Evolutionary conservation across 2,329 filamentous ascomycete genomes (phyloP), one percentile per base, ranked within the genome.

Genomic region (Colletotrichum karsti): DNA sequence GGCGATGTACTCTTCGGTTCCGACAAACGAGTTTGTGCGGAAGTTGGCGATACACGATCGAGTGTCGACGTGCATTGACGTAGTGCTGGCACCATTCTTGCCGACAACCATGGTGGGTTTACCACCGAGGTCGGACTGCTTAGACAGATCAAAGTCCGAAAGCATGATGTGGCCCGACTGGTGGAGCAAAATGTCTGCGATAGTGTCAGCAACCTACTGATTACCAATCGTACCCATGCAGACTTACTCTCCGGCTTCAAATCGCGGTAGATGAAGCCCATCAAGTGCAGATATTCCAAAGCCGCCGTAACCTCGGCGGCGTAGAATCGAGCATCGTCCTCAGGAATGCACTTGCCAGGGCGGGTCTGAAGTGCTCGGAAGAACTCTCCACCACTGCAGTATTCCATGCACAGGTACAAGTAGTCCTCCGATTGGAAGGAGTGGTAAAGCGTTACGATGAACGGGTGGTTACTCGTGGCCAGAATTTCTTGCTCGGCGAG

Each of bases 121-220:
- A 82, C 96, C 96, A 76, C 95, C 96, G 15, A 93, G 91, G 72
- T 97, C 96, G 7, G 96, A 99, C 81, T 99, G 96, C 81, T 99
- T 99, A 9, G 95, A 98, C 70, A 99, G 83, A 81, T 99, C 96
- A 81, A 99, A 99, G 83, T 99, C 96, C 69, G 96, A 98, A 78
- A 99, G 88, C 96, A 99, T 99, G 74, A 99, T 99, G 80, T 99
- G 96, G 15, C 96, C 96, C n/a, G 96, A 98, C 80, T 99, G 96
- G 79, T 99, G 96, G 22, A 99, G 90, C 13, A 99, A 87, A 72
- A 99, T 99, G 75, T 99, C 95, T 98, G 73, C 48, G 53, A 22
- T 35, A 18, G 42, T 26, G 57, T 63, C 64, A 70, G 59, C 65
- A 70, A 22, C 35, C 18, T 33, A 67, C 67, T 67, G 55, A 55